Conservation (phyloP, 2,329 filamentous ascomycete genomes). For the Xylaria polymorpha region DNA sequence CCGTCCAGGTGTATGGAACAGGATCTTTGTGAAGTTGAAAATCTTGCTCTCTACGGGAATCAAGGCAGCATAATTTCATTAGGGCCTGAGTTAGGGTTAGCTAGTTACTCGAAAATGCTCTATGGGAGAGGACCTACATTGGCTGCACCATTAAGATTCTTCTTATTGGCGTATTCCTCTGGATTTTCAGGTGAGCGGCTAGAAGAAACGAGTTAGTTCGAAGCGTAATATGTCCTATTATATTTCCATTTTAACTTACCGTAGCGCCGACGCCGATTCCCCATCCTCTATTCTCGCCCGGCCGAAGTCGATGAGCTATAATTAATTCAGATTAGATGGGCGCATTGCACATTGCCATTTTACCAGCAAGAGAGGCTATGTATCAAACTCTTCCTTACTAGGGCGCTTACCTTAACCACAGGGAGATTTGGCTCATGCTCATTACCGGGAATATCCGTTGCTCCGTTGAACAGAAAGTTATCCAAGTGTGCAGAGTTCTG, state of each 20-base stretch:
- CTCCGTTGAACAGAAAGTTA: slow-evolving; percentile 24
- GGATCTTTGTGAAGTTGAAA: neutral
- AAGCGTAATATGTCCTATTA: neutral
- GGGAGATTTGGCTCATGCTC: slow-evolving; percentile 27
- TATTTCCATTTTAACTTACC: neutral
- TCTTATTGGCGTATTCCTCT: slow-evolving; percentile 5
- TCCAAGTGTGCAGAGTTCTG: slow-evolving; percentile 26
- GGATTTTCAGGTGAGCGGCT: neutral
- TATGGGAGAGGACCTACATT: neutral
- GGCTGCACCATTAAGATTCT: slow-evolving; percentile 11
- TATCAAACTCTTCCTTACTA: neutral
- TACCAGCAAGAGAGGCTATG: neutral
- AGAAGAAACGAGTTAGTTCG: neutral
- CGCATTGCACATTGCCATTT: neutral
- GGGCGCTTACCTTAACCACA: slow-evolving; percentile 20
- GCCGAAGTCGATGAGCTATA: slow-evolving; percentile 26
- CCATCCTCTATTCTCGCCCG: slow-evolving; percentile 5
- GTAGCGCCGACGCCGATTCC: neutral
- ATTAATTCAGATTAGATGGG: neutral
- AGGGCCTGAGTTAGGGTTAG: neutral
- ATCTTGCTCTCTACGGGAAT: neutral
- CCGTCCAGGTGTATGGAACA: neutral
- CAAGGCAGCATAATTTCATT: neutral
- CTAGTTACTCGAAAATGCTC: neutral
- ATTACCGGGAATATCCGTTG: neutral